phyloP scores from a whole-genome alignment of 345 rosid species.

The Melaleuca quinquenervia region DNA sequence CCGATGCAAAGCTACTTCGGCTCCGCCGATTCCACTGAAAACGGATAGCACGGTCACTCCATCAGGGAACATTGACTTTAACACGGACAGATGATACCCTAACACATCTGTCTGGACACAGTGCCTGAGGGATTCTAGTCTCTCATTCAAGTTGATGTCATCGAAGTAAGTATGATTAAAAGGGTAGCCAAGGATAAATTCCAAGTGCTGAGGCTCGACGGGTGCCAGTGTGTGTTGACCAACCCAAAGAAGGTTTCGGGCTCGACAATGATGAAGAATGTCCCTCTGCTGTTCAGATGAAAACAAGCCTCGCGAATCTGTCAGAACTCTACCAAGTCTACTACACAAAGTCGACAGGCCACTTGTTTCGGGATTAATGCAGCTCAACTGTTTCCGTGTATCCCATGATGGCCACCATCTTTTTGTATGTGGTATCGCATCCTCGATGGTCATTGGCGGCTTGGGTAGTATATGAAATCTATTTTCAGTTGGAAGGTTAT shows the following conservation, averaged over 20 bases:
- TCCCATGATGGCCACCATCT: slow-evolving; percentile 99
- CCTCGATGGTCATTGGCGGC: slow-evolving; percentile 48
- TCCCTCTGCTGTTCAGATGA: slow-evolving; percentile 46
- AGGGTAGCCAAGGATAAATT: slow-evolving; percentile 75
- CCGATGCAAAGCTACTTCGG: slow-evolving; percentile 48
- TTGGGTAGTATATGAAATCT: slow-evolving; percentile 47
- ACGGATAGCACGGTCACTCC: slow-evolving; percentile 71
- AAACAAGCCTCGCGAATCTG: slow-evolving; percentile 39
- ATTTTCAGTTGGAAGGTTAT: slow-evolving; percentile 64
- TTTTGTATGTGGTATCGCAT: slow-evolving; percentile 51
- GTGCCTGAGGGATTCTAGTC: slow-evolving; percentile 40
- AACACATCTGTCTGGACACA: slow-evolving; percentile 80
- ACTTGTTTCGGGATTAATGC: slow-evolving; percentile 13
- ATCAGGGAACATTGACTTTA: slow-evolving; percentile 51
- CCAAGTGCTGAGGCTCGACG: slow-evolving; percentile 51
- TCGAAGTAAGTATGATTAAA: slow-evolving; percentile 37
- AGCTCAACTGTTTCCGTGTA: slow-evolving; percentile 58
- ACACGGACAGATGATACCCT: slow-evolving; percentile 76
- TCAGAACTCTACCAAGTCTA: slow-evolving; percentile 33
- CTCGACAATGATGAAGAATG: slow-evolving; percentile 45
- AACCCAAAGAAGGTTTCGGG: slow-evolving; percentile 62
- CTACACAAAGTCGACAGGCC: slow-evolving; percentile 48
- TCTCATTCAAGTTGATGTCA: slow-evolving; percentile 30
- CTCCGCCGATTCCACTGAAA: slow-evolving; percentile 79
- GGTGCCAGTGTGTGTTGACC: slow-evolving; percentile 48